Conservation (phyloP, 768 basidiomycete genomes). For the Saitozyma podzolica region DNA sequence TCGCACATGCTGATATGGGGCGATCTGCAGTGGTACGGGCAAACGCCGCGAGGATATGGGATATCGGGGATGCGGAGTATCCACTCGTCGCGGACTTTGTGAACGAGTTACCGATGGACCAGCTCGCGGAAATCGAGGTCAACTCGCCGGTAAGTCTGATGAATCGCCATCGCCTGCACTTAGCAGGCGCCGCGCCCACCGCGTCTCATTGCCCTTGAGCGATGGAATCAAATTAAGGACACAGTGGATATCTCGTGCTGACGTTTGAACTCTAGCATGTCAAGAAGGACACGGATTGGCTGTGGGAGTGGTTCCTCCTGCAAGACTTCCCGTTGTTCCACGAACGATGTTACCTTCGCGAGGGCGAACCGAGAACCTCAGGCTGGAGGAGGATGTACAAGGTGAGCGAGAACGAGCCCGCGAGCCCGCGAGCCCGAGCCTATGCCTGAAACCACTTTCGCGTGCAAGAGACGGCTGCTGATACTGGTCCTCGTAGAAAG, state of each 20-base stretch:
- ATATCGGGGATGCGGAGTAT: slow-evolving; percentile 41
- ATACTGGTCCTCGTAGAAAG: slow-evolving; percentile 20
- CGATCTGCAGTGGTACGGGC: slow-evolving; percentile 26
- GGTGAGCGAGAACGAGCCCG: slow-evolving; percentile 17
- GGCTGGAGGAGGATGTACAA: slow-evolving; percentile 45
- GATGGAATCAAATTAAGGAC: too few relatives aligned
- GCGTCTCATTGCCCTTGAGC: too few relatives aligned
- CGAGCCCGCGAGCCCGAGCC: not conserved
- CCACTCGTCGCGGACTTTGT: slow-evolving; percentile 25
- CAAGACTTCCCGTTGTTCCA: slow-evolving; percentile 31
- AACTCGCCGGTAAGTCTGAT: slow-evolving; percentile 31
- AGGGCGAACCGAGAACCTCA: slow-evolving; percentile 27
- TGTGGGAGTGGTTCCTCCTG: slow-evolving; percentile 37
- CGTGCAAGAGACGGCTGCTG: not conserved
- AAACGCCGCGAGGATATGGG: slow-evolving; percentile 29
- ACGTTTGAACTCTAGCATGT: slow-evolving; percentile 24
- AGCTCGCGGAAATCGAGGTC: slow-evolving; percentile 30
- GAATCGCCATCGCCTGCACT: not conserved
- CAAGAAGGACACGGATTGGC: slow-evolving; percentile 44
- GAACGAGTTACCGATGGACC: slow-evolving; percentile 33
- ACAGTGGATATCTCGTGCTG: not conserved
- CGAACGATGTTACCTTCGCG: slow-evolving; percentile 24
- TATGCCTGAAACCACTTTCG: too few relatives aligned
- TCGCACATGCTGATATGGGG: slow-evolving; percentile 1
- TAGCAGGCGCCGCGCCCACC: too few relatives aligned